phyloP scores from a whole-genome alignment of 805 yeast genomes.

The Naumovozyma castellii region DNA sequence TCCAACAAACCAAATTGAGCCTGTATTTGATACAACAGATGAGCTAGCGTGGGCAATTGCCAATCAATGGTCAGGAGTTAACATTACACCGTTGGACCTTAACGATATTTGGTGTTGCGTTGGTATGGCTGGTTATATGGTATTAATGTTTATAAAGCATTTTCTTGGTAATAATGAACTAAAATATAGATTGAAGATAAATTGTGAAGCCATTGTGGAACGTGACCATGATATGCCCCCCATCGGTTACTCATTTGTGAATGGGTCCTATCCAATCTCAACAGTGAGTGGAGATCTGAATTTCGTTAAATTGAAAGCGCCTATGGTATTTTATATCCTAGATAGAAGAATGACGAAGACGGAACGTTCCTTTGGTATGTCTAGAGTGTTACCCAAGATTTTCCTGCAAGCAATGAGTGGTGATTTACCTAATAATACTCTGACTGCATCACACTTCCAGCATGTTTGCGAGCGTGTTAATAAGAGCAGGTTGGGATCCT shows the following conservation, averaged over 20 bases:
- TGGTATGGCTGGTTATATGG: constrained; percentile 81
- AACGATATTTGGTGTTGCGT: constrained; percentile 84
- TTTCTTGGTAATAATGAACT: constrained; percentile 81
- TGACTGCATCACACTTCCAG: constrained; percentile 79
- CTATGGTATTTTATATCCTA: constrained; percentile 71
- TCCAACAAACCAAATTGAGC: constrained; percentile 68
- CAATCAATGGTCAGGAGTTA: constrained; percentile 88
- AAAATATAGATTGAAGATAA: constrained; percentile 56
- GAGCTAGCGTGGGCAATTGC: constrained; percentile 61
- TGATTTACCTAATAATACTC: constrained; percentile 66
- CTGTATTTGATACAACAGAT: constrained; percentile 62
- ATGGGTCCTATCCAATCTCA: constrained; percentile 26
- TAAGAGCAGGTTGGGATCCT: constrained; percentile 68
- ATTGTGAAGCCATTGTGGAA: constrained; percentile 57
- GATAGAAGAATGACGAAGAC: constrained; percentile 94
- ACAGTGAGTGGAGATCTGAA: constrained; percentile 39
- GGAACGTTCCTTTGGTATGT: constrained; percentile 84
- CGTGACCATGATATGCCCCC: constrained; percentile 76
- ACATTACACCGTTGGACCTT: constrained; percentile 69
- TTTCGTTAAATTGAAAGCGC: constrained; percentile 72
- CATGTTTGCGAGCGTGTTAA: constrained; percentile 93
- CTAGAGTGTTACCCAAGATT: constrained; percentile 83
- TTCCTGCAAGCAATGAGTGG: constrained; percentile 94
- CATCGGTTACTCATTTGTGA: constrained; percentile 51
- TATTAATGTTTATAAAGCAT: constrained; percentile 53